Percentiles rank a stretch among this genome's conserved stretches.
These are phyloP conservation scores for Capronia epimyces DNA, from an alignment of 2,329 filamentous ascomycete species.

Conservation along the genomic window DNA sequence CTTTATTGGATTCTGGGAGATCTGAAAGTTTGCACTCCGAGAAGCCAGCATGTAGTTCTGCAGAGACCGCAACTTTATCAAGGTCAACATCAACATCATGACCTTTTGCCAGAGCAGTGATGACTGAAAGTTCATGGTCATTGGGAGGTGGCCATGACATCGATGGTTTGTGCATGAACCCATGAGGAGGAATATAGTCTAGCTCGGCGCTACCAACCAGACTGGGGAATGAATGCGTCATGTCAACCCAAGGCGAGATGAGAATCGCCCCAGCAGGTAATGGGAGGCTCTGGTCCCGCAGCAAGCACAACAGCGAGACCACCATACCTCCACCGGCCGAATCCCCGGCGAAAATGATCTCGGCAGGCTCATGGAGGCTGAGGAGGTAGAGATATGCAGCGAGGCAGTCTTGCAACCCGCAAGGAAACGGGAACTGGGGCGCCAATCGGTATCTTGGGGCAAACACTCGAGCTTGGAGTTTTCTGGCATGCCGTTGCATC, in stretches of 20 bases:
- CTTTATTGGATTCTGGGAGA: background rate
- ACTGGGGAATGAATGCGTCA: conserved; percentile 93
- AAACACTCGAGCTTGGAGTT: conserved; percentile 83
- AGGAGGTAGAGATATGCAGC: conserved; percentile 82
- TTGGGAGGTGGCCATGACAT: conserved; percentile 89
- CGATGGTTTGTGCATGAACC: conserved; percentile 87
- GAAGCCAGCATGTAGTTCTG: conserved; percentile 31
- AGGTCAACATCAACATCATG: conserved; percentile 31
- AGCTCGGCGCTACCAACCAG: conserved; percentile 64
- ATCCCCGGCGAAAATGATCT: conserved; percentile 84
- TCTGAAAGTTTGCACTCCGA: conserved; percentile 19
- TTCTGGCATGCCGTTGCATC: conserved; percentile 90
- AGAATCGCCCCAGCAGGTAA: conserved; percentile 84
- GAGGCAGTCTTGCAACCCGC: conserved; percentile 82
- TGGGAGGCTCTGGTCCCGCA: conserved; percentile 77
- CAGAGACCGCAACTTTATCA: conserved; percentile 39
- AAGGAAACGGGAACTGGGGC: conserved; percentile 93
- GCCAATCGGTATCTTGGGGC: conserved; percentile 81
- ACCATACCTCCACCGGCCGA: conserved; percentile 92
- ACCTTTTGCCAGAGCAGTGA: conserved; percentile 42
- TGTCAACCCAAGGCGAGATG: conserved; percentile 91
- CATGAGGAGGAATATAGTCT: conserved; percentile 83
- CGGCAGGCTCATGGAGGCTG: conserved; percentile 66
- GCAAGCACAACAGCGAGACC: conserved; percentile 66
- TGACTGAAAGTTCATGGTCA: conserved; percentile 59